phyloP scores from a whole-genome alignment of 352 stramenopile species.

The Globisporangium megalacanthum region DNA sequence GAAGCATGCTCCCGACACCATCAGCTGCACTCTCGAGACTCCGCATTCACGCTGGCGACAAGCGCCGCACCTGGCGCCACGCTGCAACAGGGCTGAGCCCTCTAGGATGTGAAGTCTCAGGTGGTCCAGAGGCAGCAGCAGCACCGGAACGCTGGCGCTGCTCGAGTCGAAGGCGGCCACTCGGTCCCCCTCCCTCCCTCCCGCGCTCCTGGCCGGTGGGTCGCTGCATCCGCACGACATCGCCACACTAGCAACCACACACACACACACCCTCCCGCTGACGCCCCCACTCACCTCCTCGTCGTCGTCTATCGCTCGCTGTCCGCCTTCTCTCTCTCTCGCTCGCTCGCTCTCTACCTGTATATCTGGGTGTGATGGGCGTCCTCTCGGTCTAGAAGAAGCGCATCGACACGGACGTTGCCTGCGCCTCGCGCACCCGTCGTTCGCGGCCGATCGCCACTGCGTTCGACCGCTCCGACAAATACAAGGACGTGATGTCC shows the following conservation, averaged over 20 bases:
- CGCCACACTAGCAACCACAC: not conserved
- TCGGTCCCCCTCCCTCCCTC: no score
- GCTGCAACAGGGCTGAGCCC: no score
- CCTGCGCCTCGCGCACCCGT: slow-evolving; percentile 7
- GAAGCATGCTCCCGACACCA: not conserved
- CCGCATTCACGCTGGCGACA: not conserved
- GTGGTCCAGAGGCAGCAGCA: no score
- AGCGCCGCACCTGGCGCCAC: no score
- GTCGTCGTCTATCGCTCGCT: not conserved
- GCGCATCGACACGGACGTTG: slow-evolving; percentile 41
- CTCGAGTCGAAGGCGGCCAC: no score
- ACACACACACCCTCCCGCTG: not conserved
- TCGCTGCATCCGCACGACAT: not conserved
- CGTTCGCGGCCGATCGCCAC: slow-evolving; percentile 8
- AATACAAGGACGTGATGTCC: slow-evolving; percentile 65
- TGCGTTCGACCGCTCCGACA: slow-evolving; percentile 25
- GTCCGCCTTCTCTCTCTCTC: not conserved
- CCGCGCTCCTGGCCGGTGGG: not conserved
- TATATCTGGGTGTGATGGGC: not conserved
- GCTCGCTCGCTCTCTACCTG: slow-evolving; percentile 1
- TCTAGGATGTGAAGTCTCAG: no score
- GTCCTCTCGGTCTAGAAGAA: slow-evolving; percentile 29
- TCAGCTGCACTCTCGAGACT: not conserved
- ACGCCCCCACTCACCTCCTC: slow-evolving; percentile 6
- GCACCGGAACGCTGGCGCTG: no score